Conservation (phyloP, 2,329 filamentous ascomycete genomes). For the Paraphaeosphaeria minitans region DNA sequence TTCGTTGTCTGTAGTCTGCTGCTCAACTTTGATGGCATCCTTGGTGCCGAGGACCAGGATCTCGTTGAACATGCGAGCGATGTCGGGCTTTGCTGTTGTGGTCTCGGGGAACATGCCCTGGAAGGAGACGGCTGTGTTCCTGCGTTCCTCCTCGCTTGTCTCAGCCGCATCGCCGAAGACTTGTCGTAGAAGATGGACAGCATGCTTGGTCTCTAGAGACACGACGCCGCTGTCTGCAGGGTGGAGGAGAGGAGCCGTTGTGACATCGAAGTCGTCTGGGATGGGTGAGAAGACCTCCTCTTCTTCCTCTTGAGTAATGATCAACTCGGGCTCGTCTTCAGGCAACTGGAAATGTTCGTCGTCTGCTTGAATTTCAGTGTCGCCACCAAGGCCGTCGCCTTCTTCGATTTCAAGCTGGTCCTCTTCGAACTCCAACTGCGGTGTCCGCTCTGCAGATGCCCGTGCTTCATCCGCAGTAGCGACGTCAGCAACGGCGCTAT, state of each 20-base stretch:
- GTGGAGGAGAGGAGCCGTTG: constrained; percentile 74
- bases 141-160: constrained; percentile 70
- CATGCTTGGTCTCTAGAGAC: constrained; percentile 90
- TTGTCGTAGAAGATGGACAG: constrained; percentile 91
- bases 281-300: constrained; percentile 45
- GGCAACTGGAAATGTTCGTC: constrained; percentile 37
- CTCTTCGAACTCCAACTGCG: constrained; percentile 65
- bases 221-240: constrained; percentile 85
- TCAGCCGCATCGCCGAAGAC: constrained; percentile 78
- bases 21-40: constrained; percentile 96
- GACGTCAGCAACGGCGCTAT: constrained; percentile 82
- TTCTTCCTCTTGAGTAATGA: constrained; percentile 36
- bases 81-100: constrained; percentile 82
- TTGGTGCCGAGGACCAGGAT: constrained; percentile 94
- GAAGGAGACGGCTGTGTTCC: constrained; percentile 80
- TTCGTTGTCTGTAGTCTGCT: constrained; percentile 65
- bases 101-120: constrained; percentile 86
- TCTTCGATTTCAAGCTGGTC: constrained; percentile 55
- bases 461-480: constrained; percentile 67
- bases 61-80: constrained; percentile 99
- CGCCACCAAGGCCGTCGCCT: constrained; percentile 49
- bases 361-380: constrained; percentile 28
- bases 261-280: constrained; percentile 74
- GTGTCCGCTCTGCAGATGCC: constrained; percentile 62
- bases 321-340: constrained; percentile 28